Percentiles rank a stretch among this genome's conserved stretches.
Evolutionary conservation across 2,329 filamentous ascomycete species (phyloP).

Genomic region (Botrytis aclada): DNA sequence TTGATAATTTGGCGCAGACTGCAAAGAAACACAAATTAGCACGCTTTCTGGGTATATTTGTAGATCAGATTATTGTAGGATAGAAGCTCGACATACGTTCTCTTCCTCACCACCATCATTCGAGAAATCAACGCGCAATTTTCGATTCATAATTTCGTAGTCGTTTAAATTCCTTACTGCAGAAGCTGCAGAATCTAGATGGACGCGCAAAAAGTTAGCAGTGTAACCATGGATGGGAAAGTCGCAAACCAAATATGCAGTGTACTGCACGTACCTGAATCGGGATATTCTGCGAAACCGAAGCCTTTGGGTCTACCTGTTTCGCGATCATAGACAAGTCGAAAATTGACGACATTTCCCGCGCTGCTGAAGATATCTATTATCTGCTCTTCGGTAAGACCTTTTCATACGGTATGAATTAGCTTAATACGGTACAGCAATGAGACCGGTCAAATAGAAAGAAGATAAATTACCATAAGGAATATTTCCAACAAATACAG

Average conservation of each 20-base stretch:
- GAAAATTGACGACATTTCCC: constrained; percentile 87
- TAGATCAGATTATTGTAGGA: neutral
- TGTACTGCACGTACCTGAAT: constrained; percentile 60
- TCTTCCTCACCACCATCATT: constrained; percentile 75
- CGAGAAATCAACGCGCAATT: constrained; percentile 91
- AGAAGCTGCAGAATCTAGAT: constrained; percentile 74
- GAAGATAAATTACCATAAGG: constrained; percentile 61
- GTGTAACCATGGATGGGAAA: constrained; percentile 5
- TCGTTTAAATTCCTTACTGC: constrained; percentile 95
- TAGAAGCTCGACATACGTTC: constrained; percentile 33
- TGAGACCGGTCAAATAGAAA: neutral
- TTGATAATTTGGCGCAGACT: constrained; percentile 16
- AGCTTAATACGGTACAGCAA: constrained; percentile 7
- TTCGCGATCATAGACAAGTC: constrained; percentile 92
- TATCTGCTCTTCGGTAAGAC: constrained; percentile 93
- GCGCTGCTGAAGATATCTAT: constrained; percentile 88
- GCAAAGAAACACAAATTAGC: neutral
- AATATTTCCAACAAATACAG: constrained; percentile 83
- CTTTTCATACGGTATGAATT: constrained; percentile 46
- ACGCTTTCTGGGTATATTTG: neutral
- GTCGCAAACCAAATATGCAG: constrained; percentile 9
- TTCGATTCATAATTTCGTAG: constrained; percentile 90
- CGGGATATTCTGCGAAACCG: constrained; percentile 93
- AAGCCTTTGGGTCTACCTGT: constrained; percentile 94
- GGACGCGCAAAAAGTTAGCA: constrained; percentile 11